Evolutionary conservation across 2,329 filamentous ascomycete genomes (phyloP), one percentile per base, ranked within the genome.

Genomic region (Fusarium clavum): DNA sequence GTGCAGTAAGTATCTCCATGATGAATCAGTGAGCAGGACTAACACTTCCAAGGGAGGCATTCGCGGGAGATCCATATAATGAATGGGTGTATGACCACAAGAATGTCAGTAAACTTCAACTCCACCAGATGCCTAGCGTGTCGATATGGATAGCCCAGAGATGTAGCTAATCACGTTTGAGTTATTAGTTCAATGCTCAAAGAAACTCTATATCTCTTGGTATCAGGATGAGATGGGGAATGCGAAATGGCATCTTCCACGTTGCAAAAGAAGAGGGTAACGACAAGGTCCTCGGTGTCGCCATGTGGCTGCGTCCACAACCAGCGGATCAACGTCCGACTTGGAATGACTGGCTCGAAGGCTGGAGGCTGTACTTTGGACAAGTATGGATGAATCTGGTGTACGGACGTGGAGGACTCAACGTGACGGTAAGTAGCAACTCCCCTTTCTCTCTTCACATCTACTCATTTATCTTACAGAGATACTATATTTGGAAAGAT

Each of bases 401-500:
- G 76, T 90, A 90, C 69, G 91, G 91, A 1, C 86, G 90, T 2
- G 91, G 91, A 14, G 91, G 91, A 0, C 80, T 94, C 6, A 90
- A 87, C 61, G 86, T 90, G 10, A 86, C 85, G 78, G 84, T 85
- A 74, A 14, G 24, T n/a, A 9, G 2, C 10, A 24, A 4, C 10
- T 11, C 13, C 2, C 11, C 5, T 16, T 16, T 2, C 18, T 2
- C 1, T 8, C n/a, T 4, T 3, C 12, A 13, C 11, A 12, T 30
- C 18, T 16, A 34, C 47, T 34, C 6, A 25, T 6, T 8, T 3
- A 16, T 8, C 4, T 8, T 4, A 12, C 56, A 85, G 79, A 86
- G 91, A 8, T 93, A 93, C 76, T 90, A 87, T 78, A 91, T 92
- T 70, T 93, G 90, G 91, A 93, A 93, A 75, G 83, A 83, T 7